Evolutionary conservation across 768 basidiomycete species (phyloP).

Genomic region (Clavaria fumosa): DNA sequence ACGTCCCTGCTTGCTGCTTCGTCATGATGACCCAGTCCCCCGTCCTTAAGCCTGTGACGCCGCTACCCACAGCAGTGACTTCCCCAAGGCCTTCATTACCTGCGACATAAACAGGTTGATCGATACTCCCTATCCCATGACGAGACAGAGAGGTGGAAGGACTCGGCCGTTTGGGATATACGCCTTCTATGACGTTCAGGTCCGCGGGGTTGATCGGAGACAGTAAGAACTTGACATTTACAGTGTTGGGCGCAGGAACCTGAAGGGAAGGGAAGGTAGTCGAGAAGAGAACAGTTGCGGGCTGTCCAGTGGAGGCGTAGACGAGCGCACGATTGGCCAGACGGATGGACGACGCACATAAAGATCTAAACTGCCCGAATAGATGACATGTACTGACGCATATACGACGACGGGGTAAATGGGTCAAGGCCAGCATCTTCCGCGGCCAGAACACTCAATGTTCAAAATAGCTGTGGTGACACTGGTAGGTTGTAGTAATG

Average conservation of each 20-base stretch:
- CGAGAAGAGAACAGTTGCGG: slow-evolving; percentile 40
- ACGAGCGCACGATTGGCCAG: slow-evolving; percentile 37
- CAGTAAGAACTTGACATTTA: slow-evolving; percentile 53
- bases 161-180: slow-evolving; percentile 56
- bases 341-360: not conserved
- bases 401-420: too few species aligned
- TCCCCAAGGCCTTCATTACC: slow-evolving; percentile 70
- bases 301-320: slow-evolving; percentile 46
- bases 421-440: too few species aligned
- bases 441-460: too few species aligned
- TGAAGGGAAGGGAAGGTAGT: slow-evolving; percentile 37
- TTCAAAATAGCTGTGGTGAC: too few species aligned
- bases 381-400: too few species aligned
- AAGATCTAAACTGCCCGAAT: too few species aligned
- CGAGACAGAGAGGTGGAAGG: slow-evolving; percentile 21
- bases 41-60: slow-evolving; percentile 29
- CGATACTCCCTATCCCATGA: slow-evolving; percentile 19
- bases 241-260: slow-evolving; percentile 35
- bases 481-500: too few species aligned
- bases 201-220: slow-evolving; percentile 76
- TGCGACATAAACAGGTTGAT: slow-evolving; percentile 35
- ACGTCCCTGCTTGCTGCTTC: slow-evolving; percentile 59
- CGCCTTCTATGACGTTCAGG: slow-evolving; percentile 65
- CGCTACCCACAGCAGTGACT: slow-evolving; percentile 44
- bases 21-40: slow-evolving; percentile 68